A percentile compares a stretch with the other conserved stretches of the same genome.
Evolutionary conservation across 257 asterid genomes (phyloP).

Genomic region (Gynochthodes officinalis): DNA sequence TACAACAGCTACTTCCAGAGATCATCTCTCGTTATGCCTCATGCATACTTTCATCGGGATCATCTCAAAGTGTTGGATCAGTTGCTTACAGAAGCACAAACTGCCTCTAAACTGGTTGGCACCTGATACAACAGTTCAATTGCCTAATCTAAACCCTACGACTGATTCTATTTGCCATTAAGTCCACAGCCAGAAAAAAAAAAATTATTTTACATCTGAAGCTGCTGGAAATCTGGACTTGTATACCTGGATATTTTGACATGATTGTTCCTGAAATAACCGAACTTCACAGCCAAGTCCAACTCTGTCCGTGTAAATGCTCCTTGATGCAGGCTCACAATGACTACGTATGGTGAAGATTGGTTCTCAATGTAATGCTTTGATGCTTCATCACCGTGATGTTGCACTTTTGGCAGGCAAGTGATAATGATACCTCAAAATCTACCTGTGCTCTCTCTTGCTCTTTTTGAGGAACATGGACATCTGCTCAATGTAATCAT

Average conservation of each 20-base stretch:
- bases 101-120: not conserved
- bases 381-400: slow-evolving; percentile 11
- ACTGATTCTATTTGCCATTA: not conserved
- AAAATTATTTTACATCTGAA: not conserved
- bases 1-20: not conserved
- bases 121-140: not conserved
- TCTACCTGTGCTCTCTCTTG: slow-evolving; percentile 61
- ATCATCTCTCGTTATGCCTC: not conserved
- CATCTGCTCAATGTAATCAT: slow-evolving; percentile 50
- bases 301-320: not conserved
- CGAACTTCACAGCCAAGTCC: not conserved
- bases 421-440: slow-evolving; percentile 10
- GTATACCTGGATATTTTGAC: not conserved
- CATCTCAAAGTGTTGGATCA: not conserved
- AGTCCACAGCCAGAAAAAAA: not conserved
- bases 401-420: not conserved
- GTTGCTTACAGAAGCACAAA: not conserved
- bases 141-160: not conserved
- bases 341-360: not conserved
- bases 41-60: not conserved
- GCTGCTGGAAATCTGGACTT: not conserved
- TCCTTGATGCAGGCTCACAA: not conserved
- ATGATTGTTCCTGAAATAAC: not conserved
- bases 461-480: slow-evolving; percentile 75
- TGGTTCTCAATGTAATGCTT: not conserved